Evolutionary conservation across 2,329 filamentous ascomycete genomes (phyloP), one percentile per base, ranked within the genome.

Genomic region (Peltaster fructicola): DNA sequence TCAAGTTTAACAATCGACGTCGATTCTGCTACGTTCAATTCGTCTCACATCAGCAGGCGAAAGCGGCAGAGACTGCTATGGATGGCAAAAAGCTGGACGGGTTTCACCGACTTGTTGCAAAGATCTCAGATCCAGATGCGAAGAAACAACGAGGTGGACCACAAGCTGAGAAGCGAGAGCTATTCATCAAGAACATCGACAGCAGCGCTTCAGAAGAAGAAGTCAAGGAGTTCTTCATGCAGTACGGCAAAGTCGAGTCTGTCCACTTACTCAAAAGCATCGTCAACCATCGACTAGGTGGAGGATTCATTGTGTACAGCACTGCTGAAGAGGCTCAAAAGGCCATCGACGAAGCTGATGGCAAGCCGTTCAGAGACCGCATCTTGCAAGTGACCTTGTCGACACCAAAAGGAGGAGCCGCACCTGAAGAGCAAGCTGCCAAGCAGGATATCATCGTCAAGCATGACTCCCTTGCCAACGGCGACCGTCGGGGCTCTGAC

Each of bases 11-110:
- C 42, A 73, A 75, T 2, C 73, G 79, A 39, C 78, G 88, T 15
- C 75, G 88, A 13, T 98, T 98, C 55, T 93, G 84, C 56, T 98
- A 98, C 49, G 63, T 93, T 5, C 80, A 90, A n/a, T 93, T 93
- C 47, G 64, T 71, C 23, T 68, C 70, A 15, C 52, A 64, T 3
- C 61, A 63, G n/a, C 65, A 68, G 25, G 79, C 82, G 1, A 61
- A 68, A 18, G 68, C 66, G 3, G 48, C 47, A 23, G 84, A 84
- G 1, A 74, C 73, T 1, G 55, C 68, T 30, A 64, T 92, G 23
- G 65, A 93, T 42, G 75, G 75, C 14, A 72, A 63, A 29, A 47
- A 71, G 12, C 52, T 91, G 0, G 75, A 74, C 13, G 69, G 68
- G 14, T 65, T 67, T 14, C 72, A 73, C 37, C 71, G 65, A 36